Conservation (phyloP, 108 stramenopile genomes). For the Cylindrotheca fusiformis region DNA sequence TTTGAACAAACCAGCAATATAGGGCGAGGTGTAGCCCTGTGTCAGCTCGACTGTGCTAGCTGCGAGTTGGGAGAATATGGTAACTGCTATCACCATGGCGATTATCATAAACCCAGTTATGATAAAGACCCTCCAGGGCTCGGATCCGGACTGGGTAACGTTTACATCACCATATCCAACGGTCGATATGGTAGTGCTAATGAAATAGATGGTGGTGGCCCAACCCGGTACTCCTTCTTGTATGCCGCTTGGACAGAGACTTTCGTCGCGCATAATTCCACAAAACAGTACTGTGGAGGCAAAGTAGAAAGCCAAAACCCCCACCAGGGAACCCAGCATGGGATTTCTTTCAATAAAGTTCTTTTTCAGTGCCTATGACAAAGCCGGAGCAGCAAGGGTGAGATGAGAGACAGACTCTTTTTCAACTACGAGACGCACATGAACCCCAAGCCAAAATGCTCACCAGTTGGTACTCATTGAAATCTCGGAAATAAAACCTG, state of each 20-base stretch:
- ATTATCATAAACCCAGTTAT: constrained; percentile 47
- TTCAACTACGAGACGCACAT: constrained; percentile 6
- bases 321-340: constrained; percentile 1
- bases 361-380: background rate
- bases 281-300: constrained; percentile 48
- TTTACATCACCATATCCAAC: constrained; percentile 54
- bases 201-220: constrained; percentile 41
- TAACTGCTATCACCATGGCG: constrained; percentile 33
- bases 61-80: constrained; percentile 34
- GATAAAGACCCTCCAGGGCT: constrained; percentile 39
- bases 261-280: constrained; percentile 31
- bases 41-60: constrained; percentile 20
- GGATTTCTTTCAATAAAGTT: background rate
- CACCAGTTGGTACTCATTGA: constrained; percentile 35
- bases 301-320: constrained; percentile 20
- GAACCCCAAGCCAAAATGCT: constrained; percentile 25
- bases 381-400: background rate
- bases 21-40: background rate
- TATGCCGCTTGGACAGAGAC: no score
- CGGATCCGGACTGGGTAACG: constrained; percentile 13
- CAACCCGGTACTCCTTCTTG: no score
- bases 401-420: constrained; percentile 1
- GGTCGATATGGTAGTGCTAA: constrained; percentile 40
- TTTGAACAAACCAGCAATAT: background rate
- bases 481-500: constrained; percentile 48